phyloP scores from a whole-genome alignment of 1,284 basidiomycete species.

The Trametes sp. region DNA sequence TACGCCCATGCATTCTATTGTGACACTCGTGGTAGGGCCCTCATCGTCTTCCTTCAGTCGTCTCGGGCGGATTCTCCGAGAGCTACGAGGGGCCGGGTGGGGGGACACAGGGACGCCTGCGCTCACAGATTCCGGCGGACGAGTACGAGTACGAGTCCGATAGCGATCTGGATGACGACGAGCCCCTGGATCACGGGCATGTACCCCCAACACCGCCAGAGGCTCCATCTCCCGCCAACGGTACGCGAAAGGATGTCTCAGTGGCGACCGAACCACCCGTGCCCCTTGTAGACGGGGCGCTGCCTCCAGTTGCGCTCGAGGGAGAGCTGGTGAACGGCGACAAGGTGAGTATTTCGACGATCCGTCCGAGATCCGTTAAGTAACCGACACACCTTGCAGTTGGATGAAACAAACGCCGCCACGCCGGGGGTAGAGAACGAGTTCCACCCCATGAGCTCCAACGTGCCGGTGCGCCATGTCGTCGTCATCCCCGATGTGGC shows the following conservation, averaged over 20 bases:
- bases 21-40: neutral
- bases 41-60: neutral
- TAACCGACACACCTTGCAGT: too few relatives aligned
- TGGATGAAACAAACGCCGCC: too few relatives aligned
- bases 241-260: neutral
- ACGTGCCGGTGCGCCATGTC: neutral
- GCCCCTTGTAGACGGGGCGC: neutral
- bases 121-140: neutral
- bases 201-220: too few relatives aligned
- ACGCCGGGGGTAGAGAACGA: neutral
- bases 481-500: slow-evolving; percentile 1
- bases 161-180: slow-evolving; percentile 21
- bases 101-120: neutral
- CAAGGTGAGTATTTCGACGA: too few relatives aligned
- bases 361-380: too few relatives aligned
- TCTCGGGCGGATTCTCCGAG: slow-evolving; percentile 7
- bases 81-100: neutral
- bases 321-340: too few relatives aligned
- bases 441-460: neutral
- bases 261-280: neutral
- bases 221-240: too few relatives aligned
- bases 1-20: neutral
- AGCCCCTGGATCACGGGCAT: too few relatives aligned
- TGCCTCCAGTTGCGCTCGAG: neutral
- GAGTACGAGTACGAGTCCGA: slow-evolving; percentile 23